Evolutionary conservation across 2,329 filamentous ascomycete species (phyloP).

Genomic region (Penicillium hordei): DNA sequence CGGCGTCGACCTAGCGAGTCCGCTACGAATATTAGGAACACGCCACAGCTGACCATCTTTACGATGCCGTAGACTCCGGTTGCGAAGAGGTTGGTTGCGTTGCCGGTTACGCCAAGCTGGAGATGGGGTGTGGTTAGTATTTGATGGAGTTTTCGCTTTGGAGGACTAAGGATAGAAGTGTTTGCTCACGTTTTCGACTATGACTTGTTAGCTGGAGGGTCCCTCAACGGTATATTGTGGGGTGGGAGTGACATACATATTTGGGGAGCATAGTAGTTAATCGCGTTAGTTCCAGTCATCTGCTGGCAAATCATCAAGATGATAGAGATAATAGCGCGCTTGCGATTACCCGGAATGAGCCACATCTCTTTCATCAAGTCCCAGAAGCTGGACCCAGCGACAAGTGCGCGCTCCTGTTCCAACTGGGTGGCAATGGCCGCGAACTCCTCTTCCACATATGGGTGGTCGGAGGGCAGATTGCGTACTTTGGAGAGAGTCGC

Average conservation of each 20-base stretch:
- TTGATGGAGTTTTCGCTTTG: neutral
- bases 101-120: slow-evolving; percentile 62
- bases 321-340: slow-evolving; percentile 56
- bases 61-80: slow-evolving; percentile 73
- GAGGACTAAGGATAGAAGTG: too few relatives aligned
- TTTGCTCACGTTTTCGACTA: slow-evolving; percentile 24
- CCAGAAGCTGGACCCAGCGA: slow-evolving; percentile 53
- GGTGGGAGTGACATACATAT: slow-evolving; percentile 55
- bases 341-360: slow-evolving; percentile 54
- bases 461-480: slow-evolving; percentile 53
- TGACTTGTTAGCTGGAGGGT: slow-evolving; percentile 5
- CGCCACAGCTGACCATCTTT: slow-evolving; percentile 63
- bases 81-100: slow-evolving; percentile 63
- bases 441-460: slow-evolving; percentile 60
- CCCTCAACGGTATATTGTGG: too few relatives aligned
- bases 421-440: slow-evolving; percentile 62
- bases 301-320: slow-evolving; percentile 56
- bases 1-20: slow-evolving; percentile 68
- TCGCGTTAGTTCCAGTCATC: slow-evolving; percentile 56
- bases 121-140: neutral
- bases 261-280: slow-evolving; percentile 68
- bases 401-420: slow-evolving; percentile 60
- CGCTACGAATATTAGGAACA: slow-evolving; percentile 66
- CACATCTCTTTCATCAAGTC: slow-evolving; percentile 66
- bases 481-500: slow-evolving; percentile 58